A percentile compares a stretch with the other conserved stretches of the same genome.
Evolutionary conservation across 768 basidiomycete species (phyloP).

Genomic region (Phlebiopsis gigantea): DNA sequence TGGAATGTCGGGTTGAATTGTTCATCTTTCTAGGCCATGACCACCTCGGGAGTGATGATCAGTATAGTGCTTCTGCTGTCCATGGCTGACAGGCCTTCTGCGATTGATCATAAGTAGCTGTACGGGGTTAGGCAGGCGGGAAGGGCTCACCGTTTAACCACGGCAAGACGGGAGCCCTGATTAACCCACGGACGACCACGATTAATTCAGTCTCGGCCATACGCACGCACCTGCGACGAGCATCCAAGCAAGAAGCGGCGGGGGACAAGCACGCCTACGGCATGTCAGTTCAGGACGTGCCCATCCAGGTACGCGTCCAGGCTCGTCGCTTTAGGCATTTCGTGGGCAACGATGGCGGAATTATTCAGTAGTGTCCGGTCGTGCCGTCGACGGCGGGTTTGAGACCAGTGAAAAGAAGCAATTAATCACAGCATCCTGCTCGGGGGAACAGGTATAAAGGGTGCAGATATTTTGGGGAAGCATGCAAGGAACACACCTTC

Average conservation of each 20-base stretch:
- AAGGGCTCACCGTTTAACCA: not conserved
- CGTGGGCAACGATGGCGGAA: not conserved
- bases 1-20: not conserved
- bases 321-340: not conserved
- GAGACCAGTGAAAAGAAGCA: not conserved
- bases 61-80: not conserved
- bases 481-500: not conserved
- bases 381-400: not conserved
- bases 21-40: not conserved
- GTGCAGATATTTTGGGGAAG: not conserved
- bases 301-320: not conserved
- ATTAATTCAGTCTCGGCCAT: too few species aligned
- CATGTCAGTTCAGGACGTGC: not conserved
- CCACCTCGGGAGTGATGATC: not conserved
- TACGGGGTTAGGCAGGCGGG: not conserved
- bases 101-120: not conserved
- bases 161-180: not conserved
- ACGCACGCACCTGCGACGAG: too few species aligned
- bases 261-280: not conserved
- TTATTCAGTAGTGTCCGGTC: not conserved
- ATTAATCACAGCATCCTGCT: not conserved
- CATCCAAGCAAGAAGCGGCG: too few species aligned
- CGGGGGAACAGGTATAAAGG: not conserved
- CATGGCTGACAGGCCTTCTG: not conserved
- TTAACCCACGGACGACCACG: too few species aligned